phyloP scores from a whole-genome alignment of 2,329 filamentous ascomycete genomes.

The Pseudofabraea citricarpa region DNA sequence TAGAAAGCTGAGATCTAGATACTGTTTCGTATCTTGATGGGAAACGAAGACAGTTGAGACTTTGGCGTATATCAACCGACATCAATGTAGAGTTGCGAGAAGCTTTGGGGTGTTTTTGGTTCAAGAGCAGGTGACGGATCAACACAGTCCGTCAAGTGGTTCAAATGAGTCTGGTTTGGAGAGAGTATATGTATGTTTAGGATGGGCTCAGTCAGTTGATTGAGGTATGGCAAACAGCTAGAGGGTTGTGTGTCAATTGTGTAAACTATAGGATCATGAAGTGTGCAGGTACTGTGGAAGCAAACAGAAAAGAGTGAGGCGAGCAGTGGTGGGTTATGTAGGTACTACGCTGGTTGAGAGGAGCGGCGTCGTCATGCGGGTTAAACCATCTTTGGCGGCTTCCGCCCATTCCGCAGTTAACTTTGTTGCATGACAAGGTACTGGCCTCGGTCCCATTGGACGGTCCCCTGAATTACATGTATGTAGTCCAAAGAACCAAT shows the following conservation, averaged over 20 bases:
- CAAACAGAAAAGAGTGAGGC: too few relatives aligned
- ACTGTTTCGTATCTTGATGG: conserved; percentile 50
- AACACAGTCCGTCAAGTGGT: conserved; percentile 4
- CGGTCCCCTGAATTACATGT: background rate
- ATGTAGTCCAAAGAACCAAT: background rate
- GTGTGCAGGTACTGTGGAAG: too few relatives aligned
- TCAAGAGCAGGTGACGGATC: conserved; percentile 8
- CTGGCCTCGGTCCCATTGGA: background rate
- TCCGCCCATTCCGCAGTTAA: background rate
- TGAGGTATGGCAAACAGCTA: too few relatives aligned
- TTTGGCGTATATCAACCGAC: conserved; percentile 53
- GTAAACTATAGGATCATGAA: too few relatives aligned
- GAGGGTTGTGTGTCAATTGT: too few relatives aligned
- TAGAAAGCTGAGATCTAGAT: conserved; percentile 51
- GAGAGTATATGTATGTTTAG: background rate
- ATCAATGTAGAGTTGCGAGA: conserved; percentile 38
- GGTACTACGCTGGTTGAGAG: too few relatives aligned
- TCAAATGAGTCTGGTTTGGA: too few relatives aligned
- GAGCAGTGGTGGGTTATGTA: too few relatives aligned
- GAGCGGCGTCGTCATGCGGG: too few relatives aligned
- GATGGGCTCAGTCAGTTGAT: too few relatives aligned
- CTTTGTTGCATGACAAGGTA: background rate
- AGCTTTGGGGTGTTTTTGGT: conserved; percentile 1
- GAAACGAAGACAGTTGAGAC: conserved; percentile 47
- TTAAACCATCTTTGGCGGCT: too few relatives aligned